phyloP scores from a whole-genome alignment of 208 protist genomes.

The Wallacemonas sp. region DNA sequence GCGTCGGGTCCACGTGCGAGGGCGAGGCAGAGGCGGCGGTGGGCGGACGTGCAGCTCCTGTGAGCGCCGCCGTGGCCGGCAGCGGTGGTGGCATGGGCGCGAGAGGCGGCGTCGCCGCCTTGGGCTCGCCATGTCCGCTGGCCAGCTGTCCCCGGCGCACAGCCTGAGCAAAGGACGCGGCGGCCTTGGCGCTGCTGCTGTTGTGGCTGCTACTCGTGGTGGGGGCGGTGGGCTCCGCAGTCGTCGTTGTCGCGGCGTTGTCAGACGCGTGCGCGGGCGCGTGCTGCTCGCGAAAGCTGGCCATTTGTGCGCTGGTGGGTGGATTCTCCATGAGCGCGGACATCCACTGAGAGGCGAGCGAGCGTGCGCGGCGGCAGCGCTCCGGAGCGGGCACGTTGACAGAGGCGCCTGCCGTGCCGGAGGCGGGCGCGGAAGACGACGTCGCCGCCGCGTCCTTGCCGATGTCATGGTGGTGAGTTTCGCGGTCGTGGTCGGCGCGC shows the following conservation, averaged over 20 bases:
- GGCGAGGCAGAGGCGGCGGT: background rate
- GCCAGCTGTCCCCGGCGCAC: slow-evolving; percentile 12
- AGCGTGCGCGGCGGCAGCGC: slow-evolving; percentile 38
- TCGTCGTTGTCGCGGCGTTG: background rate
- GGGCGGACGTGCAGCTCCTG: background rate
- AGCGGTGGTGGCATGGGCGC: background rate
- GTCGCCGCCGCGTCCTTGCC: background rate
- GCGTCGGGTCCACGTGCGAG: background rate
- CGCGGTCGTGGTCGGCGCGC: no score
- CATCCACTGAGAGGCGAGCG: slow-evolving; percentile 58
- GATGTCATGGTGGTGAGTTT: background rate
- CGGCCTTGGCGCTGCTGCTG: background rate
- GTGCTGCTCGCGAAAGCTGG: slow-evolving; percentile 21
- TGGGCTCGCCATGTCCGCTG: background rate
- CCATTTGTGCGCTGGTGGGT: slow-evolving; percentile 28
- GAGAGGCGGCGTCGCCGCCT: background rate
- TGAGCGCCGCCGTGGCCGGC: background rate
- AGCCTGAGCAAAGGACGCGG: slow-evolving; percentile 19
- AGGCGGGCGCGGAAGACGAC: background rate
- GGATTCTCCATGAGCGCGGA: slow-evolving; percentile 46
- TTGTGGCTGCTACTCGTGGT: background rate
- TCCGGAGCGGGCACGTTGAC: slow-evolving; percentile 21
- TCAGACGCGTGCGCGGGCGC: background rate
- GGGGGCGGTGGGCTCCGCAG: background rate
- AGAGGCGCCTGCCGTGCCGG: no score